phyloP scores from a whole-genome alignment of 2,329 filamentous ascomycete species.

The Mycocentrospora acerina region DNA sequence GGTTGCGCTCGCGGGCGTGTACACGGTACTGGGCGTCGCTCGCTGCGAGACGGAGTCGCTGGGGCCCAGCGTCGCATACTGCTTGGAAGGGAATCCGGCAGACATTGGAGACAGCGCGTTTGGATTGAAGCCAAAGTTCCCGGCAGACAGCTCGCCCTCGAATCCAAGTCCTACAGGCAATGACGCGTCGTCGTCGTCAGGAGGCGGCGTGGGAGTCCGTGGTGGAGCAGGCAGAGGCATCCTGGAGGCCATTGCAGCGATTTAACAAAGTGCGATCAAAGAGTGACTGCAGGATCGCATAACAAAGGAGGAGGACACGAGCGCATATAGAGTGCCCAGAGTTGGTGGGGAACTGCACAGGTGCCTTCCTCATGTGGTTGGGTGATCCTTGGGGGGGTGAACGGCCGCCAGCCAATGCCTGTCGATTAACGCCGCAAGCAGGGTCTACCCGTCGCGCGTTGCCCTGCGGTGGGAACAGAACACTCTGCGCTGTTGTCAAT shows the following conservation, averaged over 20 bases:
- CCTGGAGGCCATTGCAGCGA: slow-evolving; percentile 57
- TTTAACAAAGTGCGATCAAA: slow-evolving; percentile 21
- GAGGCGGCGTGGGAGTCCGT: slow-evolving; percentile 65
- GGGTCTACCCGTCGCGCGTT: slow-evolving; percentile 11
- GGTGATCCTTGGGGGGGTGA: slow-evolving; percentile 10
- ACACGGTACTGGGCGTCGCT: slow-evolving; percentile 32
- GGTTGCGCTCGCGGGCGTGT: slow-evolving; percentile 37
- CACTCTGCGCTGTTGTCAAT: slow-evolving; percentile 7
- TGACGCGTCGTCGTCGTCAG: slow-evolving; percentile 50
- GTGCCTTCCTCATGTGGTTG: slow-evolving; percentile 23
- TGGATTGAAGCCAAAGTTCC: slow-evolving; percentile 28
- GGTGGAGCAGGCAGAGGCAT: slow-evolving; percentile 62
- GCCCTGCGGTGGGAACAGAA: slow-evolving; percentile 8
- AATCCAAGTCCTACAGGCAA: slow-evolving; percentile 37
- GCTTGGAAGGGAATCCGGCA: slow-evolving; percentile 39
- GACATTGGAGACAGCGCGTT: slow-evolving; percentile 45
- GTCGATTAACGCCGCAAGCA: slow-evolving; percentile 16
- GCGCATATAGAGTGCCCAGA: slow-evolving; percentile 3
- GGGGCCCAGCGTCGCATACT: slow-evolving; percentile 37
- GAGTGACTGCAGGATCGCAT: slow-evolving; percentile 16
- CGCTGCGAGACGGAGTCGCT: slow-evolving; percentile 38
- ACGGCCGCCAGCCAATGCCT: slow-evolving; percentile 18
- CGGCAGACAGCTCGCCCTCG: slow-evolving; percentile 29
- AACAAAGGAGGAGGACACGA: slow-evolving; percentile 7
- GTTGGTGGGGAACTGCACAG: slow-evolving; percentile 25